Base-by-base conservation (phyloP, 148 eudicot species). In the Camellia granthamiana region DNA sequence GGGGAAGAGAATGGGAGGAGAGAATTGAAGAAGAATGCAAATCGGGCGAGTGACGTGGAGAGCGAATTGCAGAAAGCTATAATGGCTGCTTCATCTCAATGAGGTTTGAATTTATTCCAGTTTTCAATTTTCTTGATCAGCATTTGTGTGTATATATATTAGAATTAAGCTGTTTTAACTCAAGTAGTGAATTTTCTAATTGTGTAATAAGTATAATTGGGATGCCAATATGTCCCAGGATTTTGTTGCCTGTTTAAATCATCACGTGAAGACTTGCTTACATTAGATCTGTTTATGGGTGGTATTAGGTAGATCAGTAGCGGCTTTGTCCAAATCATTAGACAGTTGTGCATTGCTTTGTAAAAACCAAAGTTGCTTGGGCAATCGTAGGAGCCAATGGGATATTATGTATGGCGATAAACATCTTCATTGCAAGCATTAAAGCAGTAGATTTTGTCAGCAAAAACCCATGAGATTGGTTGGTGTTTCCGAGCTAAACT, bases 1-100 rank as follows among this genome's bases (percentile, higher is more conserved):
- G 85, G 80, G 30, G 84, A 83, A 16, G 89, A 84, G 75, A 80
- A 79, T 77, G 80, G 60, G 76, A 46, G 69, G 70, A 89, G 76
- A 55, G 97, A 90, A 51, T 47, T 64, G 41, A 88, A 83, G 84
- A 89, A 84, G 76, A 70, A 81, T 42, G 84, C 61, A 41, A 81
- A 78, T 70, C 44, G 69, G 59, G 78, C 81, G 46, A 85, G 79
- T 78, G 89, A 92, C 78, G 79, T 95, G 72, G 97, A 95, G 88
- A 91, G 81, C 85, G 97, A 93, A 85, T 74, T 93, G 88, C 90
- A 95, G 77, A 90, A 84, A 84, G 98, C 97, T 42, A 92, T 95
- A 42, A 88, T 81, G 88, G 95, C 92, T 74, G 97, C 96, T 83
- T 82, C 97, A 18, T 75, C 91, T 54, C 82, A 54, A 80, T 80